Conservation (phyloP, 2,329 filamentous ascomycete species). For the Trichophaea hybrida region DNA sequence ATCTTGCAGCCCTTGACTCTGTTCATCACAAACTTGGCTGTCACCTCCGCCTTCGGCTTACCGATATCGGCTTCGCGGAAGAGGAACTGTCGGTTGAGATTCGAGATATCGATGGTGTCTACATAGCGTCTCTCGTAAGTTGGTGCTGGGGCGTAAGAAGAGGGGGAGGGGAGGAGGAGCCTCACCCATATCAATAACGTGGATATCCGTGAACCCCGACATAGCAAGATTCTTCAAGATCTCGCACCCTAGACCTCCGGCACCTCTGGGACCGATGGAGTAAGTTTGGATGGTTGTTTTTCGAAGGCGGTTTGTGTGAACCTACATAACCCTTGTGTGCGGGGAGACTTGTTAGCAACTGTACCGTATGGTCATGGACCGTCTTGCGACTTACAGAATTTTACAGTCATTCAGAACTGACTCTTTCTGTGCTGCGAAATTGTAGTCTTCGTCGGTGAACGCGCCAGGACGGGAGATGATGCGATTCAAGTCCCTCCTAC, state of each 20-base stretch:
- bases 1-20: constrained; percentile 84
- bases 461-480: constrained; percentile 65
- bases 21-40: constrained; percentile 77
- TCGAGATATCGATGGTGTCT: constrained; percentile 98
- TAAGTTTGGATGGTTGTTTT: constrained; percentile 1
- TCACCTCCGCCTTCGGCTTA: constrained; percentile 83
- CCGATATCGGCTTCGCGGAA: constrained; percentile 88
- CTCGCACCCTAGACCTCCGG: constrained; percentile 87
- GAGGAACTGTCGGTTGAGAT: constrained; percentile 92
- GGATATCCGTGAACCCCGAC: constrained; percentile 89
- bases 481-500: constrained; percentile 72
- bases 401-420: constrained; percentile 50
- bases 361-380: neutral
- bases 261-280: constrained; percentile 48
- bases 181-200: constrained; percentile 95
- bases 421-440: constrained; percentile 40
- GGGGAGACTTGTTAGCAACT: constrained; percentile 8
- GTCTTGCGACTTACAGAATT: constrained; percentile 46
- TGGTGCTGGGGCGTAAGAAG: neutral
- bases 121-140: neutral
- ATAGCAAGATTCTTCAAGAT: constrained; percentile 92
- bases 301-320: neutral
- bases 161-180: constrained; percentile 11
- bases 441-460: constrained; percentile 49
- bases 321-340: constrained; percentile 30